Evolutionary conservation across 1,284 basidiomycete genomes (phyloP), one percentile per base, ranked within the genome.

Genomic region (Cronartium quercuum): DNA sequence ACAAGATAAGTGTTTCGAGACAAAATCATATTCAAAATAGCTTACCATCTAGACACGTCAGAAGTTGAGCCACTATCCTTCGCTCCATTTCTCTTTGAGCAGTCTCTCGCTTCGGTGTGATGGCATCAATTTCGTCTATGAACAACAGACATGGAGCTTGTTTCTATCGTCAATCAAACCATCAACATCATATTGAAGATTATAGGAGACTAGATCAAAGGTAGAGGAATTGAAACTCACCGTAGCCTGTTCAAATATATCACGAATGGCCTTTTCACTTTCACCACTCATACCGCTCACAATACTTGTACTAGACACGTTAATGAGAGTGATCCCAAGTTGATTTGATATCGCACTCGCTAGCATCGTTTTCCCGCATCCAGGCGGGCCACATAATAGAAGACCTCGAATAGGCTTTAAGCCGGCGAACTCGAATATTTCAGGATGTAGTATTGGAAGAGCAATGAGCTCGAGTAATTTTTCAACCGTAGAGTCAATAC

Each of bases 261-360:
- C 95, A 61, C 95, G 85, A 18, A 98, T 84, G 0, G 93, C 94
- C 83, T 95, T 96, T 82, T 98, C 95, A 0, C 91, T 94, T 83
- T 98, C 95, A 75, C 95, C 95, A 0, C 92, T 96, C 90, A 98
- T 97, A 0, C 95, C 95, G 0, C 91, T 94, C 0, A 98, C 94
- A 76, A 98, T 91, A 0, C 90, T 91, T 0, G 95, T 95, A 0
- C 95, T 94, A 4, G 92, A 94, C 74, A 98, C 88, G 68, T 86
- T 91, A 77, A 98, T 92, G 81, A 98, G 97, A 0, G 94, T 95
- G 2, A 97, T 86, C 1, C 88, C 90, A 0, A 96, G 85, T 84
- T 96, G 92, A 75, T 94, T 95, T 51, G 94, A 94, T 66, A 98
- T 90, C 24, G 95, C 94, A 81, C 91, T 89, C 9, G 93, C 93